Base-by-base conservation (phyloP, 805 yeast genomes). In the Starmerella sp. region DNA sequence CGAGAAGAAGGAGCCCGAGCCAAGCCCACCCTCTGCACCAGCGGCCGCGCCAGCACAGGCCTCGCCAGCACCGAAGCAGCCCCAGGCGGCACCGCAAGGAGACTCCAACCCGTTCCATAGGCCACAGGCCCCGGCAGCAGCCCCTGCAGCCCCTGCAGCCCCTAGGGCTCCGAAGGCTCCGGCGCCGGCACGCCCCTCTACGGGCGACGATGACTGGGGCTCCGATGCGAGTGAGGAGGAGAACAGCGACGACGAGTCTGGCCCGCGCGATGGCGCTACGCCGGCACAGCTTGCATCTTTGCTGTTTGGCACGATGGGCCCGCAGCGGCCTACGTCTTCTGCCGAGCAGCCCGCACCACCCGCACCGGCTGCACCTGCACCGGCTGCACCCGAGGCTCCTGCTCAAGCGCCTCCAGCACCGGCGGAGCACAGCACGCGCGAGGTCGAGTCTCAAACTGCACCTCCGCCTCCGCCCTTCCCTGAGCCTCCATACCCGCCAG, bases 201-300 rank as follows among this genome's bases (percentile, higher is more conserved):
- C 55, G 15, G 63, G 53, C 10, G 67, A 60, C 35, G 67, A 65
- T 30, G 70, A 63, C 15, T 61, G 66, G 65, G 71, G 67, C 6
- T 64, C 67, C 1, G 53, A 60, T 29, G 57, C 58, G 11, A 64
- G 64, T 37, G 68, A 63, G 14, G 72, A 67, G 14, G 71, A 65
- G 30, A 64, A 65, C n/a, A 55, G 54, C 3, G 68, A 63, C 17
- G 69, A 62, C 22, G 67, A 60, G 1, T 53, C 58, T 5, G 60
- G 57, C 4, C 63, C 65, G 5, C 58, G 66, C 9, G 69, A 69
- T 11, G 64, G 67, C n/a, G 67, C 67, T 4, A 69, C 73, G 34
- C 71, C 77, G 9, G 68, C 73, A 3, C 71, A 71, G 52, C 63
- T 73, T 31, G 76, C 76, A 6, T 71, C 75, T 28, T 57, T 72